A percentile compares a stretch with the other conserved stretches of the same genome.
phyloP scores from a whole-genome alignment of 495 filamentous ascomycete genomes.

The Daldinia concentrica region DNA sequence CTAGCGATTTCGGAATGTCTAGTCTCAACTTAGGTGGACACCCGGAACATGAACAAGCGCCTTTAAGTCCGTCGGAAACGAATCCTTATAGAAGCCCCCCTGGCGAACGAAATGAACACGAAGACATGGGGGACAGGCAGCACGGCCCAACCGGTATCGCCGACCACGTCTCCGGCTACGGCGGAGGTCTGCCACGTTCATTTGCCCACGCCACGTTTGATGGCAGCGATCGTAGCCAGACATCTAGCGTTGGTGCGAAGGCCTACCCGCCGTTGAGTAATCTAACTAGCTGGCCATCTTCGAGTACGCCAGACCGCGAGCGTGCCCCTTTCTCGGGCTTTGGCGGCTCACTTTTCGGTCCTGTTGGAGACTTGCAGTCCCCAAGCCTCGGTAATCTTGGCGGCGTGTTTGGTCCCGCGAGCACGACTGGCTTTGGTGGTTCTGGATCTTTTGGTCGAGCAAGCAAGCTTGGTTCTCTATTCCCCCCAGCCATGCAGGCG shows the following conservation, averaged over 20 bases:
- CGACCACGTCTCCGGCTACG: slow-evolving; percentile 56
- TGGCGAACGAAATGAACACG: slow-evolving; percentile 75
- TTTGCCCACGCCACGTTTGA: slow-evolving; percentile 67
- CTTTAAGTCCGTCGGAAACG: slow-evolving; percentile 89
- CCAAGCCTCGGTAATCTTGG: slow-evolving; percentile 71
- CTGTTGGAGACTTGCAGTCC: slow-evolving; percentile 77
- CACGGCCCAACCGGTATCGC: slow-evolving; percentile 49
- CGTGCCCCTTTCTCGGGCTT: slow-evolving; percentile 72
- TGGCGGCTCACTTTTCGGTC: slow-evolving; percentile 75
- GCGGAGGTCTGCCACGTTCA: slow-evolving; percentile 55
- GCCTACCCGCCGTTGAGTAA: slow-evolving; percentile 74
- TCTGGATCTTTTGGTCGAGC: slow-evolving; percentile 73
- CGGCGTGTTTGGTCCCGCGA: slow-evolving; percentile 58
- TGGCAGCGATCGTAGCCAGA: slow-evolving; percentile 84
- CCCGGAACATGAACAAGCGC: slow-evolving; percentile 58
- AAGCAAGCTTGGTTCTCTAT: slow-evolving; percentile 87
- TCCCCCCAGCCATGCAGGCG: slow-evolving; percentile 88
- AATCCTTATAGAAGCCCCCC: slow-evolving; percentile 97
- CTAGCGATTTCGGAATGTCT: slow-evolving; percentile 81
- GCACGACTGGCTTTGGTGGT: slow-evolving; percentile 56
- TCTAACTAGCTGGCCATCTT: slow-evolving; percentile 73
- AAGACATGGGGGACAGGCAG: slow-evolving; percentile 66
- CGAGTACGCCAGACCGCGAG: slow-evolving; percentile 82
- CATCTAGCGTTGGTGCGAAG: slow-evolving; percentile 81
- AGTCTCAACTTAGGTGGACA: slow-evolving; percentile 71